Conservation (phyloP, 164 flowering plant species). For the Protea cynaroides region DNA sequence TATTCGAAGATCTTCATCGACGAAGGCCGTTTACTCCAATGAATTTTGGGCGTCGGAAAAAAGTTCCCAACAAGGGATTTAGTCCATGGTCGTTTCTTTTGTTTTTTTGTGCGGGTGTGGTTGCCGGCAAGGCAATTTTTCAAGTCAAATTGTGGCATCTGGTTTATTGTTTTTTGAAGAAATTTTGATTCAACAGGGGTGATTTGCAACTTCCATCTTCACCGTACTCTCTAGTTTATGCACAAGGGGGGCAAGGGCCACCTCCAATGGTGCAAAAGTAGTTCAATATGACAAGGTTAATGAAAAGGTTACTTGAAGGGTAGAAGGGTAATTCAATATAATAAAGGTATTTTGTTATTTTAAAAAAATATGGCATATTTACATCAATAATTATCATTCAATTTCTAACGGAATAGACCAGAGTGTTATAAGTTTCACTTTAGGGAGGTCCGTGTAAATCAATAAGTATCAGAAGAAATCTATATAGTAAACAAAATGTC, state of each 20-base stretch:
- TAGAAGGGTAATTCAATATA: no score
- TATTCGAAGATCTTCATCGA: slow-evolving; percentile 10
- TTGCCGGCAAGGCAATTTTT: no score
- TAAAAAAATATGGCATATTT: no score
- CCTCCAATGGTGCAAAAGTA: slow-evolving; percentile 77
- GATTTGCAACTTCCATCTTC: slow-evolving; percentile 75
- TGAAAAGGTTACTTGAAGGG: no score
- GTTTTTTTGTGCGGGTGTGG: slow-evolving; percentile 1
- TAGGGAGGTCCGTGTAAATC: no score
- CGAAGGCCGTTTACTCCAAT: slow-evolving; percentile 43
- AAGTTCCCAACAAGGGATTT: slow-evolving; percentile 40
- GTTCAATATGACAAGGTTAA: no score
- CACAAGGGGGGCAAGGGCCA: slow-evolving; percentile 66
- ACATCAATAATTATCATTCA: no score
- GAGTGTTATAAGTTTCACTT: no score
- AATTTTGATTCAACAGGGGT: slow-evolving; percentile 37
- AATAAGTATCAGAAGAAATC: no score
- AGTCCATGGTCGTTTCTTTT: slow-evolving; percentile 84
- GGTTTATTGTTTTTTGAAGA: not conserved
- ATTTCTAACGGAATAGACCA: no score
- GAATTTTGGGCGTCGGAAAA: slow-evolving; percentile 28
- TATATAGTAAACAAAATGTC: no score
- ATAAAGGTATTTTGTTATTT: no score
- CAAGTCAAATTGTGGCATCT: not conserved
- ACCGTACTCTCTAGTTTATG: slow-evolving; percentile 54